Evolutionary conservation across 2,329 filamentous ascomycete species (phyloP), one percentile per base, ranked within the genome.

Genomic region (Diaporthe aspalathi): DNA sequence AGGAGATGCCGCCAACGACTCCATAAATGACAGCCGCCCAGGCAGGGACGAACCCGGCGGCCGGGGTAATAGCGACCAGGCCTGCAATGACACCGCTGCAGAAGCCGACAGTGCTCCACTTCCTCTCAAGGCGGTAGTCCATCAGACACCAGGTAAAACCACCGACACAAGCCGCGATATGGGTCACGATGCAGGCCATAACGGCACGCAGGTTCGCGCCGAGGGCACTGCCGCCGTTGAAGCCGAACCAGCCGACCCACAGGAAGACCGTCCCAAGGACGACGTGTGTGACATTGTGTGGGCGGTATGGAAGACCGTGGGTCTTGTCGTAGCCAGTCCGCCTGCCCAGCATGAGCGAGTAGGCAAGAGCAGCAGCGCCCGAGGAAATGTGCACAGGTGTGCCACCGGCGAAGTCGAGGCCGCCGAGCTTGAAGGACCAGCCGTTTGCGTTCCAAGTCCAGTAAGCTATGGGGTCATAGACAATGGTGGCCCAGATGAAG

Each of bases 231-330:
- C 95, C 95, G 68, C 93, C 94, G 82, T 97, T 98, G 89, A 98
- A 98, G 62, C 95, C 95, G 80, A 97, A 96, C 95, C 94, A 98
- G 71, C 95, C 94, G 56, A 97, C 93, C 95, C 95, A 98, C 63
- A 97, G 87, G 81, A 92, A 88, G 32, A 91, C 88, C 5, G 92
- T 93, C 27, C 92, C 92, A 57, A 94, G 85, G 60, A 93, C 90
- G 74, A 94, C 90, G 76, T 93, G 86, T 71, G 91, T 93, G 54
- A 93, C 90, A 78, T 93, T 94, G 81, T 94, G 92, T 11, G 92
- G 91, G 40, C 89, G 87, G 83, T 92, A 92, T 5, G 90, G 89
- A 4, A 90, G 87, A 54, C 89, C 88, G 72, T 90, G 86, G 65
- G 87, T 85, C 76, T 86, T 88, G 76, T 82, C 86, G 81, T 92